Conservation (phyloP, 768 basidiomycete genomes). For the Leccinum aurantiacum region DNA sequence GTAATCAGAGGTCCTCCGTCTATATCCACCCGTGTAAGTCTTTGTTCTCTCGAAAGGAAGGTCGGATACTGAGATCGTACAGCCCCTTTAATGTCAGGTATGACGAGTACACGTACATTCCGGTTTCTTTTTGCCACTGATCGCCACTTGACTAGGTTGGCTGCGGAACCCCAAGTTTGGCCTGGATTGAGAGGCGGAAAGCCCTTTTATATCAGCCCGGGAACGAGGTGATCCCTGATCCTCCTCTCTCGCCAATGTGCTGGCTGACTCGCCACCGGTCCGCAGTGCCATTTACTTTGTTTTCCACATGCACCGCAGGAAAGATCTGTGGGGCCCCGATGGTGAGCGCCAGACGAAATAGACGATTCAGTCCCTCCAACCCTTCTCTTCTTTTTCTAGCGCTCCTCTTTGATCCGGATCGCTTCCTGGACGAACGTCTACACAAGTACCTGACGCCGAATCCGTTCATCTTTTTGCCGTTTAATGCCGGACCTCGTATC, state of each 20-base stretch:
- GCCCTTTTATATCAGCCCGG: slow-evolving; percentile 53
- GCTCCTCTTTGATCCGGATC: slow-evolving; percentile 58
- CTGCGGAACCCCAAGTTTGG: slow-evolving; percentile 19
- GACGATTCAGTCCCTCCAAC: background rate
- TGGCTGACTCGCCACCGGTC: background rate
- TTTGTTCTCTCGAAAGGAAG: background rate
- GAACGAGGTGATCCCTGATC: slow-evolving; percentile 21
- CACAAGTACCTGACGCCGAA: slow-evolving; percentile 54
- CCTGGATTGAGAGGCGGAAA: slow-evolving; percentile 33
- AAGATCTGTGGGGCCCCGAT: slow-evolving; percentile 40
- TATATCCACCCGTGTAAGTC: slow-evolving; percentile 34
- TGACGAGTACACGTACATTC: background rate
- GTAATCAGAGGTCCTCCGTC: slow-evolving; percentile 31
- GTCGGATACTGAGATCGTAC: background rate
- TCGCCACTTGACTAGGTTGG: slow-evolving; percentile 10
- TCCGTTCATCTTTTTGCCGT: slow-evolving; percentile 69
- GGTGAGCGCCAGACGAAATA: slow-evolving; percentile 16
- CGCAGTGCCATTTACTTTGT: slow-evolving; percentile 18
- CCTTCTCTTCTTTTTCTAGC: slow-evolving; percentile 9
- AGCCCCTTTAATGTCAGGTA: slow-evolving; percentile 28
- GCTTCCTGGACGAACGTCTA: slow-evolving; percentile 60
- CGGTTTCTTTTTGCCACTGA: background rate
- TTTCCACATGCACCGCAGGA: slow-evolving; percentile 40
- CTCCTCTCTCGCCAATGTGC: background rate
- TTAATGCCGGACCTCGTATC: slow-evolving; percentile 67